Evolutionary conservation across 1,284 basidiomycete genomes (phyloP).

Genomic region (Rhodotorula sp.): DNA sequence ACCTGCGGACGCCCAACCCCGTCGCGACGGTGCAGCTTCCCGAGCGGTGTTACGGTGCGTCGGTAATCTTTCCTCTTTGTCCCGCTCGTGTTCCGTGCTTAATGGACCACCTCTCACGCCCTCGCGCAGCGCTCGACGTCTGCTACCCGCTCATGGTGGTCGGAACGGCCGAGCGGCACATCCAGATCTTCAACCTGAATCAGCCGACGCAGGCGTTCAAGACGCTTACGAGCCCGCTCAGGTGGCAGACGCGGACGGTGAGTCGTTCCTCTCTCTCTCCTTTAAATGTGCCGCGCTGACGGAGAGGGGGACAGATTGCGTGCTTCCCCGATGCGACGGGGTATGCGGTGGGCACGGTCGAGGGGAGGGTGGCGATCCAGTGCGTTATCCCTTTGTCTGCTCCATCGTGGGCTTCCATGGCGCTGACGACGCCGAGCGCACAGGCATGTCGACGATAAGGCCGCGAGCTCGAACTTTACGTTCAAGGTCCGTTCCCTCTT

Average conservation of each 20-base stretch:
- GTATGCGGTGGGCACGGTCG: constrained; percentile 90
- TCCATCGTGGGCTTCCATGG: not conserved
- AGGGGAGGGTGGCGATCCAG: constrained; percentile 96
- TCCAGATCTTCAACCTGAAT: constrained; percentile 82
- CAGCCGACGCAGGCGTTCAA: constrained; percentile 76
- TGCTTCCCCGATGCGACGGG: constrained; percentile 81
- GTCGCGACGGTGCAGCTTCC: constrained; percentile 77
- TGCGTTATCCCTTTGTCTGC: constrained; percentile 55
- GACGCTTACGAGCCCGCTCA: constrained; percentile 79
- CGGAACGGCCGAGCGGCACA: constrained; percentile 88
- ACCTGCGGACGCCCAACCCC: constrained; percentile 71
- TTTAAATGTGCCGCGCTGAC: not conserved
- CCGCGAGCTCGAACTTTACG: constrained; percentile 68
- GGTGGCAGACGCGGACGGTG: constrained; percentile 87
- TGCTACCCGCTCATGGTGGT: constrained; percentile 86
- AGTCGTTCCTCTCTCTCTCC: not conserved
- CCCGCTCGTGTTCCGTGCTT: constrained; percentile 26
- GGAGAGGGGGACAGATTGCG: constrained; percentile 58
- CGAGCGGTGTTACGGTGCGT: constrained; percentile 73
- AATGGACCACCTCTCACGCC: constrained; percentile 30
- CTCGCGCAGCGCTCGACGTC: constrained; percentile 67
- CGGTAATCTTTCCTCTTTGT: constrained; percentile 32
- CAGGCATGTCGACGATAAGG: constrained; percentile 79
- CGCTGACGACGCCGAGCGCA: not conserved
- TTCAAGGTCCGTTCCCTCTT: constrained; percentile 62